These are phyloP conservation scores for Marchantia paleacea DNA, from an alignment of 225 moss, liverwort and hornwort genomes.

Conservation along the genomic window DNA sequence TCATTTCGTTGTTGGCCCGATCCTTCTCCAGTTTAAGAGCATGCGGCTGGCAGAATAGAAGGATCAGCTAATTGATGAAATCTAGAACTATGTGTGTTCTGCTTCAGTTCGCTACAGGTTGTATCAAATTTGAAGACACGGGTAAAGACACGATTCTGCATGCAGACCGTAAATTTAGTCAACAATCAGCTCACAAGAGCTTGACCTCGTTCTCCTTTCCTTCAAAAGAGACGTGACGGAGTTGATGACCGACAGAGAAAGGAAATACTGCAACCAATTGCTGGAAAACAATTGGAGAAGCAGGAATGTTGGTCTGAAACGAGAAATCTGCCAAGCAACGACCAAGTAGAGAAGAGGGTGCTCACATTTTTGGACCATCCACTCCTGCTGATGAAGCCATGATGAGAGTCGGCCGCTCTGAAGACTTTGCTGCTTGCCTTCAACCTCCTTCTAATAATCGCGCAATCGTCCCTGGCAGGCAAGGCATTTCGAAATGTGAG, in stretches of 20 bases:
- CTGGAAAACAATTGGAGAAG: no score
- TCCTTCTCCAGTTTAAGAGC: not conserved
- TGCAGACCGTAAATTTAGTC: no score
- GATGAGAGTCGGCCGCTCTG: conserved; percentile 8
- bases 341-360: not conserved
- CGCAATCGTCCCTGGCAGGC: conserved; percentile 1
- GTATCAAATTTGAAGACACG: no score
- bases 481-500: conserved; percentile 18
- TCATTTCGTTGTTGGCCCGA: not conserved
- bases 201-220: no score
- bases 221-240: no score
- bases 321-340: no score
- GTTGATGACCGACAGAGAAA: no score
- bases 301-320: no score
- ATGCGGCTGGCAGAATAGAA: not conserved
- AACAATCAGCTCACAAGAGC: no score
- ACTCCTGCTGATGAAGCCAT: conserved; percentile 16
- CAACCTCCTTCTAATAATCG: conserved; percentile 11
- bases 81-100: not conserved
- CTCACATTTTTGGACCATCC: conserved; percentile 11
- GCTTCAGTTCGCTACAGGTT: not conserved
- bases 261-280: no score
- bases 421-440: not conserved
- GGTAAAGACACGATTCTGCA: no score
- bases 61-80: not conserved